Evolutionary conservation across 495 filamentous ascomycete species (phyloP).

Genomic region (Daldinia concentrica): DNA sequence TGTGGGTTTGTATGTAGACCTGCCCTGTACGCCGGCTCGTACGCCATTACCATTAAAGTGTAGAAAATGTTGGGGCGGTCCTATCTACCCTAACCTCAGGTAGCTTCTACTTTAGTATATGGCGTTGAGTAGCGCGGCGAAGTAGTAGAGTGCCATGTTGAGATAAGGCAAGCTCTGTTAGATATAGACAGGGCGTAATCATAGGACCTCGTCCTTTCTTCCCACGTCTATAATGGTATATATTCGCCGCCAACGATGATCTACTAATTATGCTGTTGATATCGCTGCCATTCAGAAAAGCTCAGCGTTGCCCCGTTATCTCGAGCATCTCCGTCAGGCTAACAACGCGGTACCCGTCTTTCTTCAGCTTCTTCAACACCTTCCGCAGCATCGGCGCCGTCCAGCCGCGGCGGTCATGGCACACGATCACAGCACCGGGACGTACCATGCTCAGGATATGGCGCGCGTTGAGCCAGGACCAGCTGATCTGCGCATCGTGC

Average conservation of each 20-base stretch:
- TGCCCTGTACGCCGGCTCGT: conserved; percentile 5
- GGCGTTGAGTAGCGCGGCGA: not conserved
- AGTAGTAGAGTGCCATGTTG: not conserved
- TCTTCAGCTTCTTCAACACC: conserved; percentile 74
- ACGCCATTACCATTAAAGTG: not conserved
- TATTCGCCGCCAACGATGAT: not conserved
- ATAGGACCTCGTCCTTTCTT: not conserved
- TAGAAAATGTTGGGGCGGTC: not conserved
- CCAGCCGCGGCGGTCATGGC: conserved; percentile 83
- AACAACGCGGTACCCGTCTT: conserved; percentile 72
- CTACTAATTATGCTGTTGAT: not conserved
- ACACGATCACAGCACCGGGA: conserved; percentile 80
- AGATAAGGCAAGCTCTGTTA: not conserved
- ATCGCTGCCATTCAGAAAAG: not conserved
- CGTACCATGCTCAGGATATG: conserved; percentile 81
- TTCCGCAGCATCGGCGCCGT: conserved; percentile 76
- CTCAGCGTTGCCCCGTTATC: conserved; percentile 29
- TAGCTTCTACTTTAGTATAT: not conserved
- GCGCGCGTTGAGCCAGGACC: conserved; percentile 72
- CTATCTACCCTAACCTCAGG: not conserved
- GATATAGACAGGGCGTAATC: not conserved
- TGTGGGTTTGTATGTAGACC: not conserved
- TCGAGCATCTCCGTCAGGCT: conserved; percentile 72
- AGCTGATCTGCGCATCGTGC: conserved; percentile 81
- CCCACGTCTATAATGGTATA: not conserved